A percentile compares a stretch with the other conserved stretches of the same genome.
phyloP scores from a whole-genome alignment of 345 rosid species.

The Gossypium anomalum region DNA sequence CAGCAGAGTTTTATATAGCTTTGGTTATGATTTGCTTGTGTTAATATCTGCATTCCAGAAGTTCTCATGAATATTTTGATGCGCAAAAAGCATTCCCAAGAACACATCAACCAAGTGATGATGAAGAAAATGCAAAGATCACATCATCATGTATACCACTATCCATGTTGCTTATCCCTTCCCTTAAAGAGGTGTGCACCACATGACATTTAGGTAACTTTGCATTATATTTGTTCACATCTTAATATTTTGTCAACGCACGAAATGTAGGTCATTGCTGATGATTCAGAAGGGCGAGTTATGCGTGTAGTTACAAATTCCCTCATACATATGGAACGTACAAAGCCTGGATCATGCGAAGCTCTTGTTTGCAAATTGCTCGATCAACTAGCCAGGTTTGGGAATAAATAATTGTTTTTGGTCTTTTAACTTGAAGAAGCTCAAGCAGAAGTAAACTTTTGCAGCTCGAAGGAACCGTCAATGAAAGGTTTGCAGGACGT shows the following conservation, averaged over 20 bases:
- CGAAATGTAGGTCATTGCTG: conserved; percentile 53
- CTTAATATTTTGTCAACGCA: conserved; percentile 7
- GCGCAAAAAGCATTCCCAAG: conserved; percentile 50
- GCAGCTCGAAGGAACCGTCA: conserved; percentile 80
- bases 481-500: conserved; percentile 66
- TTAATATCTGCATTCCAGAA: conserved; percentile 37
- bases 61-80: conserved; percentile 55
- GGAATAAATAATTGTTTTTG: conserved; percentile 6
- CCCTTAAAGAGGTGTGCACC: conserved; percentile 75
- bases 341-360: conserved; percentile 79
- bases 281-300: conserved; percentile 50
- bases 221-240: background rate
- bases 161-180: conserved; percentile 76
- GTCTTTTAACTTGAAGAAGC: background rate
- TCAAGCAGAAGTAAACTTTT: conserved; percentile 17
- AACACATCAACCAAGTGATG: conserved; percentile 52
- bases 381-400: conserved; percentile 60
- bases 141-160: conserved; percentile 59
- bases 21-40: conserved; percentile 6
- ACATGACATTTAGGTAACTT: conserved; percentile 2
- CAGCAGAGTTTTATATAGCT: background rate
- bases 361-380: conserved; percentile 60
- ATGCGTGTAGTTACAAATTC: conserved; percentile 51
- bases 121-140: conserved; percentile 66
- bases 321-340: conserved; percentile 61